Evolutionary conservation across 768 basidiomycete genomes (phyloP), one percentile per base, ranked within the genome.

Genomic region (Asterophora lycoperdoides): DNA sequence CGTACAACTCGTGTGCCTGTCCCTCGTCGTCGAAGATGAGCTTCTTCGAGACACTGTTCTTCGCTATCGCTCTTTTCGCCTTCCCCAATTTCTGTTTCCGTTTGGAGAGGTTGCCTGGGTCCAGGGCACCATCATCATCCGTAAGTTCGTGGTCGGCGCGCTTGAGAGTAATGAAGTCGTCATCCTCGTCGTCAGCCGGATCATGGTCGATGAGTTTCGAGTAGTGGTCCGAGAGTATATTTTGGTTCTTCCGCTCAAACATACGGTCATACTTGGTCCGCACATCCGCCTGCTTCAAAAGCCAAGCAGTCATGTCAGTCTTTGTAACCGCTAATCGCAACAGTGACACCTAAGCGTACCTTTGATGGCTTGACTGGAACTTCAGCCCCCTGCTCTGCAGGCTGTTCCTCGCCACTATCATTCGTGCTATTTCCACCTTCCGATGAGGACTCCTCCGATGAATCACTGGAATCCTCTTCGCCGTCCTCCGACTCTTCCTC

Each of bases 201-300:
- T 71, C 73, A 55, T 85, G 85, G 52, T 90, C 88, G 51, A 98
- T 73, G 33, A 99, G 83, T 60, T 90, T 92, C 49, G 73, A 77
- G 70, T 96, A 97, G 65, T 96, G 93, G 51, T 84, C 80, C 0
- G 93, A 92, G 28, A 97, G 77, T 41, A 97, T 84, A 54, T 83
- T 86, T 64, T 96, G 94, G 63, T 96, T 97, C 65, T 91, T 95
- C 48, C 94, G 82, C 61, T 89, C 88, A 63, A 97, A 98, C 93
- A 99, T 97, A 44, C 91, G 82, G 66, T 97, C 95, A 65, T 97
- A 96, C 68, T 95, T 97, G 2, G 95, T 97, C 43, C 89, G 81
- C 0, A 88, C 84, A 36, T 67, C 70, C 8, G 64, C 61, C 37
- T 66, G 59, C 74, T 43, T 6, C 9, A 13, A 37, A 15, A 39